phyloP scores from a whole-genome alignment of 768 basidiomycete species.

The Boletus vermiculosoides region DNA sequence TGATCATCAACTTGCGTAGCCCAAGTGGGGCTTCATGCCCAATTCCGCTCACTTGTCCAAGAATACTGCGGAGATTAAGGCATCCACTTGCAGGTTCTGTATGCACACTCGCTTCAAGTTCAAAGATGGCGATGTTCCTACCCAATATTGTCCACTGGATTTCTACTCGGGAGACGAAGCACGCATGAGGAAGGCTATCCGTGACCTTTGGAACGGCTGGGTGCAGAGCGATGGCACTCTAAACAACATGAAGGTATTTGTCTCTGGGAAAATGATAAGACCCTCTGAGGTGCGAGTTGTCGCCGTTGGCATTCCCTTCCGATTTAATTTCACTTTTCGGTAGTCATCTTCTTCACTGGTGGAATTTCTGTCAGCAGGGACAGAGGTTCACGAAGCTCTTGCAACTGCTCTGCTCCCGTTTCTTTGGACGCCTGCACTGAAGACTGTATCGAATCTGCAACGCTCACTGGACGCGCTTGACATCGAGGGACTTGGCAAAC shows the following conservation, averaged over 20 bases:
- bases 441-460: slow-evolving; percentile 59
- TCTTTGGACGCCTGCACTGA: slow-evolving; percentile 50
- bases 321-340: neutral
- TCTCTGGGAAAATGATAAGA: slow-evolving; percentile 55
- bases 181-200: slow-evolving; percentile 67
- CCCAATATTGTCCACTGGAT: slow-evolving; percentile 84
- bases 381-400: slow-evolving; percentile 50
- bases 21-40: slow-evolving; percentile 97
- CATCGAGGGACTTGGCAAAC: slow-evolving; percentile 70
- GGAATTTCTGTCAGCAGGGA: slow-evolving; percentile 17
- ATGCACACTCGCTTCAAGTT: slow-evolving; percentile 72
- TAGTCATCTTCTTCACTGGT: slow-evolving; percentile 10
- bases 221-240: slow-evolving; percentile 53
- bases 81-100: slow-evolving; percentile 80
- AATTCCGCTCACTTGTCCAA: slow-evolving; percentile 56
- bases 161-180: slow-evolving; percentile 69
- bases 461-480: slow-evolving; percentile 77
- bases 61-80: slow-evolving; percentile 58
- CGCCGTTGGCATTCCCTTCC: neutral
- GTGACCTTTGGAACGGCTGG: slow-evolving; percentile 75
- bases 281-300: slow-evolving; percentile 55
- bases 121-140: slow-evolving; percentile 32
- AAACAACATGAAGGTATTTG: slow-evolving; percentile 86
- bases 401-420: slow-evolving; percentile 46
- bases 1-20: slow-evolving; percentile 45